Conservation (phyloP, 371 early-diverging fungal genomes). For the Mortierella sp. region DNA sequence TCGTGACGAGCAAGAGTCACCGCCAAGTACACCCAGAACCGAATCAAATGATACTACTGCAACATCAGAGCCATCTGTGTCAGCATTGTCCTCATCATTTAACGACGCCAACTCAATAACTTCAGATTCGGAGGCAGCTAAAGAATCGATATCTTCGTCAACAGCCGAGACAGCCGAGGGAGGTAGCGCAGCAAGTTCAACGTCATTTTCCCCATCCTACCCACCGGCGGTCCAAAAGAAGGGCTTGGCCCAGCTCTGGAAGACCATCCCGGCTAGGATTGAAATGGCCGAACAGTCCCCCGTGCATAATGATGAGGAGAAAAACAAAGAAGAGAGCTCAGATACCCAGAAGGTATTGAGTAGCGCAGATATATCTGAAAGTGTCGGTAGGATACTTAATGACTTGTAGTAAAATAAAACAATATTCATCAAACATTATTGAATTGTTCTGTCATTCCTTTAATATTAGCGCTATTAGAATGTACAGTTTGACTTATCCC, state of each 20-base stretch:
- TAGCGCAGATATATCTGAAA: neutral
- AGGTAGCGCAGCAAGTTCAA: neutral
- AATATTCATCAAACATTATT: no score
- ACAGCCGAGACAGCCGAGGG: neutral
- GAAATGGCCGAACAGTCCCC: constrained; percentile 12
- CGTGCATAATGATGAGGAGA: neutral
- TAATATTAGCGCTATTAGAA: no score
- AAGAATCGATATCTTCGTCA: neutral
- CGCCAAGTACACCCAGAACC: neutral
- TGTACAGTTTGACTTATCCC: no score
- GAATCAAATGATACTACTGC: neutral
- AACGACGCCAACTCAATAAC: neutral
- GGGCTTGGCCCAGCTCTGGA: constrained; percentile 46
- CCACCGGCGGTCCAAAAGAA: constrained; percentile 17
- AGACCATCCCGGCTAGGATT: constrained; percentile 27
- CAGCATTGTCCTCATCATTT: neutral
- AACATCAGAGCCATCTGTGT: no score
- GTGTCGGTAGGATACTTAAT: neutral
- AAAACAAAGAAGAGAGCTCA: neutral
- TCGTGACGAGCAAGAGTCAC: neutral
- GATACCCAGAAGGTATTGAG: neutral
- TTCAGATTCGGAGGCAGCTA: neutral
- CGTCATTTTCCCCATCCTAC: constrained; percentile 3
- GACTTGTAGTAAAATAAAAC: neutral
- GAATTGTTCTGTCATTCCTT: no score